Evolutionary conservation across 1,284 basidiomycete genomes (phyloP), one percentile per base, ranked within the genome.

Genomic region (Prillingera fragicola): DNA sequence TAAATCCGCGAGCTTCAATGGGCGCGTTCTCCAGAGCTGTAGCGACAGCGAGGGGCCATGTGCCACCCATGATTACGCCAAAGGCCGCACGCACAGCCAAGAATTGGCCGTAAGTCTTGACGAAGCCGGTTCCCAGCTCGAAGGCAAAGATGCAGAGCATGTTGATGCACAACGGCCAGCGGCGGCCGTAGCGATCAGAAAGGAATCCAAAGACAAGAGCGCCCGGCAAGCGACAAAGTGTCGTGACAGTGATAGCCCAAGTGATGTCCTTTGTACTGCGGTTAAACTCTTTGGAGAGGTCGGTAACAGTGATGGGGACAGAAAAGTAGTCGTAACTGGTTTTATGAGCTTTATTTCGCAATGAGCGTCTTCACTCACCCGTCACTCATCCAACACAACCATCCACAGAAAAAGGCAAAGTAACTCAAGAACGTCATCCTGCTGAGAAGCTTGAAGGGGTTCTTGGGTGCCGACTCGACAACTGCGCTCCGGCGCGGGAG

Each of bases 131-230:
- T 0, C 82, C 86, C 14, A 97, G 80, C 56, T 90, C 83, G 47
- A 95, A 80, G 9, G 79, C 69, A n/a, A 78, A 75, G 52, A 87
- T 79, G 35, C 90, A 59, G 14, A 85, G 39, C 38, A 89, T 54
- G 67, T 95, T 95, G 59, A 65, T 57, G 31, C 90, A 81, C 3
- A 96, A 74, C 1, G 91, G 89, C 87, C 88, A 97, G 74, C 91
- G 92, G 33, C 92, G 80, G 3, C 92, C 92, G 65, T 79, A 94
- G 8, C 91, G 79, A 67, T 91, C 89, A 14, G 84, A 85, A 23
- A 85, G 59, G 41, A 87, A 45, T 40, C 75, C 78, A 54, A 95
- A 94, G 54, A 91, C 72, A 48, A 89, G 79, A 24, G 91, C 91
- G 19, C 92, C 94, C 24, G 80, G 72, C 1, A 86, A 85, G 41